These are phyloP conservation scores for Leptographium wingfieldii DNA, from an alignment of 2,329 filamentous ascomycete genomes.

Conservation along the genomic window DNA sequence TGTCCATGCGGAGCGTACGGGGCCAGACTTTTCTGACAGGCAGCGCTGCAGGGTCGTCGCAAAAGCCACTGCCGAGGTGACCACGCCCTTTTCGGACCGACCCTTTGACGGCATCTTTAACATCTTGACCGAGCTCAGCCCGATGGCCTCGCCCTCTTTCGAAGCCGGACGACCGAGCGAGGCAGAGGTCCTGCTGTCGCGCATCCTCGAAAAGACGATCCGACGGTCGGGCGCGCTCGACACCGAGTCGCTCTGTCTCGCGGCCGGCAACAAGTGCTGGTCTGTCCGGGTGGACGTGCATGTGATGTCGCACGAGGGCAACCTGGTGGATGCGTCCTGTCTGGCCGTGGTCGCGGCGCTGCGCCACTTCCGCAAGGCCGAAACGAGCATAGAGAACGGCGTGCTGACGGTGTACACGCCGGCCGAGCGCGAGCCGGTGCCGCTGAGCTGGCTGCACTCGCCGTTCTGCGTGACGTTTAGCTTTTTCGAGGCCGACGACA, in stretches of 20 bases:
- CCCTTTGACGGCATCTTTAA: constrained; percentile 94
- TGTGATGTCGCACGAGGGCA: constrained; percentile 81
- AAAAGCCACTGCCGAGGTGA: constrained; percentile 78
- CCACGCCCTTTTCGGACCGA: constrained; percentile 71
- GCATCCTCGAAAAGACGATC: constrained; percentile 85
- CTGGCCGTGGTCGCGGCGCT: constrained; percentile 79
- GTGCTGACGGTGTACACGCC: constrained; percentile 72
- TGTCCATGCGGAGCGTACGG: neutral
- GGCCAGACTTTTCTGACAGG: neutral
- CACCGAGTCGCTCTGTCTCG: constrained; percentile 87
- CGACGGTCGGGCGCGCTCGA: constrained; percentile 86
- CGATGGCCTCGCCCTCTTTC: constrained; percentile 84
- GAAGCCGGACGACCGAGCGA: constrained; percentile 76
- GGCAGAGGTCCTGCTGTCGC: constrained; percentile 72
- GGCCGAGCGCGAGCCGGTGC: constrained; percentile 79
- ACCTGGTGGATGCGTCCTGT: constrained; percentile 75
- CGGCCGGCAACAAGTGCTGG: constrained; percentile 86
- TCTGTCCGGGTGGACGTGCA: constrained; percentile 84
- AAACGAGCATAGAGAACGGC: constrained; percentile 76
- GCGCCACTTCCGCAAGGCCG: constrained; percentile 82
- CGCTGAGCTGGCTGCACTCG: constrained; percentile 80
- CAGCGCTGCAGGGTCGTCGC: constrained; percentile 53
- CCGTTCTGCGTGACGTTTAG: constrained; percentile 86
- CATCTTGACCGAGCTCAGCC: constrained; percentile 80
- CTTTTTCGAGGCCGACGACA: constrained; percentile 46